A percentile compares a stretch with the other conserved stretches of the same genome.
Conservation (phyloP, 371 early-diverging fungal species). For the Mucor racemosus region DNA sequence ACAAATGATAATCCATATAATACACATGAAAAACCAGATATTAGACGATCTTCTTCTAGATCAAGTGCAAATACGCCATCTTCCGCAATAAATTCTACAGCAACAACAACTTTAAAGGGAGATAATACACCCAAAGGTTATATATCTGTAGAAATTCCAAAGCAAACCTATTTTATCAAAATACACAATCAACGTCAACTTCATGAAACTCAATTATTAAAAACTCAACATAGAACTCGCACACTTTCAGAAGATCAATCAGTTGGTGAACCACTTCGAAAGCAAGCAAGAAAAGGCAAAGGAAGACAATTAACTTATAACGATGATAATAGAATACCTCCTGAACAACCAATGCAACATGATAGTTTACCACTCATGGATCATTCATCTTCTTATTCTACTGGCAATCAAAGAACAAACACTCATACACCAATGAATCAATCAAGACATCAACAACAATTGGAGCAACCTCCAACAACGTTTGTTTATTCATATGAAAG, state of each 20-base stretch:
- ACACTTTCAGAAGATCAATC: constrained; percentile 15
- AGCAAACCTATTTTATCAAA: constrained; percentile 38
- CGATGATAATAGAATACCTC: constrained; percentile 18
- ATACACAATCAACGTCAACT: constrained; percentile 40
- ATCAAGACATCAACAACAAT: constrained; percentile 17
- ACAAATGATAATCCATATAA: not conserved
- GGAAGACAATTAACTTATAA: not conserved
- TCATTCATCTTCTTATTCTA: not conserved
- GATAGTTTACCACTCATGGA: not conserved
- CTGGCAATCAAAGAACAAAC: not conserved
- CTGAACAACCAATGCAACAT: constrained; percentile 2
- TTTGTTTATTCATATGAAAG: constrained; percentile 34
- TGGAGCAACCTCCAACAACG: constrained; percentile 6
- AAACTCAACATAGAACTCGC: constrained; percentile 26
- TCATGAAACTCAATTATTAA: constrained; percentile 31
- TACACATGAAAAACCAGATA: not conserved
- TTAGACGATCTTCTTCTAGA: not conserved
- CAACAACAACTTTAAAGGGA: constrained; percentile 14
- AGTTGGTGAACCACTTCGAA: constrained; percentile 20
- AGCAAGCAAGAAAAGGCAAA: constrained; percentile 24
- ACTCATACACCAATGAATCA: constrained; percentile 12
- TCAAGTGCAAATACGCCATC: not conserved
- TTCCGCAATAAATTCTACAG: too few species aligned
- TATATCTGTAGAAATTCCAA: constrained; percentile 37
- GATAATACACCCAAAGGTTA: constrained; percentile 39